Base-by-base conservation (phyloP, 495 filamentous ascomycete genomes). In the Rhizodiscina lignyota region DNA sequence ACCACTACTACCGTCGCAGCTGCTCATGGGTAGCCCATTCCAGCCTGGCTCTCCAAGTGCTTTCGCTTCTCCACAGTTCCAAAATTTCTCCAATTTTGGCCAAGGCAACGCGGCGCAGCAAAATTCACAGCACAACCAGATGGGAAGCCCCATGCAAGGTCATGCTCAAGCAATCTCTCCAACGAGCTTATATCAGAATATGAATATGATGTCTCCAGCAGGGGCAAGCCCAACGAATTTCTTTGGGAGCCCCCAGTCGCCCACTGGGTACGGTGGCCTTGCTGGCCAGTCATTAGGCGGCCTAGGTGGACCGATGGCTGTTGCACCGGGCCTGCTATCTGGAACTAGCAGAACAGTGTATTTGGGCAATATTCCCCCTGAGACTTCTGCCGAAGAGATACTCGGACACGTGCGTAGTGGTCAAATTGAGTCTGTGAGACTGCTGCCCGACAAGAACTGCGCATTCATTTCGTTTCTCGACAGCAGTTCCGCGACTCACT, bases 391-490 rank as follows among this genome's bases (percentile, higher is more conserved):
- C 16, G 89, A 97, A 62, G 89, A 97, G 60, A 94, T 97, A 46
- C 66, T 97, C 33, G 82, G 87, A 42, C 89, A 97, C 51, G 89
- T 97, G 34, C 75, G 89, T 32, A 96, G 91, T 56, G 89, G 89
- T 22, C 91, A 94, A 49, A 97, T 97, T 55, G 89, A 97, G 63
- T 96, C 91, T 18, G 89, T 96, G 24, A 76, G 89, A 42, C 67
- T 96, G 43, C 70, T 97, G 23, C 83, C 86, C 13, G 89, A 97
- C 61, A 97, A 96, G 80, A 97, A 96, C 65, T 97, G 89, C 58
- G 89, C 89, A 40, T 97, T 97, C 64, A 97, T 97, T 50, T 97
- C 89, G 10, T 97, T 97, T 60, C 65, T 96, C 43, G 89, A 97
- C 50, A 82, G 84, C 42, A 87, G 83, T 61, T 93, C 91, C 19